Evolutionary conservation across 2,329 filamentous ascomycete genomes (phyloP).

Genomic region (Reticulascus tulasneorum): DNA sequence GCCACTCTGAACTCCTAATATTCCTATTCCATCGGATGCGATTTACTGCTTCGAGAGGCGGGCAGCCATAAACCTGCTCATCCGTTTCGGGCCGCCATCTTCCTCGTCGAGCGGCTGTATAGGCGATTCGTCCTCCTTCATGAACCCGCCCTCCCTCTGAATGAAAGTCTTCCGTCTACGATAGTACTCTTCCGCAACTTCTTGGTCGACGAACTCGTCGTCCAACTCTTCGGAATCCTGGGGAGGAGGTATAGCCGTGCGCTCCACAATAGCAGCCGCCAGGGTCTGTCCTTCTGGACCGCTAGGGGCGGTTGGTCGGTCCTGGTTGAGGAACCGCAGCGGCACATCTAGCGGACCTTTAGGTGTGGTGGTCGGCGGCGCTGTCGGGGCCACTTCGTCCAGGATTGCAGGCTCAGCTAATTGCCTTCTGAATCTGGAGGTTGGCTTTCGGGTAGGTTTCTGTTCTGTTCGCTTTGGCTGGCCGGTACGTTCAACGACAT

Average conservation of each 20-base stretch:
- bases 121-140: slow-evolving; percentile 64
- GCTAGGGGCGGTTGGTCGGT: slow-evolving; percentile 35
- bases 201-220: slow-evolving; percentile 68
- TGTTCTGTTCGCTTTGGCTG: slow-evolving; percentile 13
- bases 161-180: slow-evolving; percentile 79
- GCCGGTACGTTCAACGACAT: slow-evolving; percentile 46
- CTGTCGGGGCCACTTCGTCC: slow-evolving; percentile 20
- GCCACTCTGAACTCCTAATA: slow-evolving; percentile 4
- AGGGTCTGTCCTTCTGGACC: slow-evolving; percentile 54
- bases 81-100: slow-evolving; percentile 57
- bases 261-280: slow-evolving; percentile 57
- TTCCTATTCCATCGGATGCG: no score
- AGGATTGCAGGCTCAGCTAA: slow-evolving; percentile 8
- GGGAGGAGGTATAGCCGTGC: slow-evolving; percentile 31
- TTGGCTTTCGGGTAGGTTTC: slow-evolving; percentile 33
- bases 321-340: slow-evolving; percentile 32
- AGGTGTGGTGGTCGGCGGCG: slow-evolving; percentile 19
- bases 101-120: slow-evolving; percentile 65
- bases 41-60: slow-evolving; percentile 51
- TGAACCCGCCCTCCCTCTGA: slow-evolving; percentile 76
- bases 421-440: slow-evolving; percentile 49
- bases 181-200: slow-evolving; percentile 81
- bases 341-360: slow-evolving; percentile 43
- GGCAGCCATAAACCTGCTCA: slow-evolving; percentile 73
- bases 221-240: slow-evolving; percentile 25